Evolutionary conservation across 164 flowering plant species (phyloP).

Genomic region (Berberis vulgaris): DNA sequence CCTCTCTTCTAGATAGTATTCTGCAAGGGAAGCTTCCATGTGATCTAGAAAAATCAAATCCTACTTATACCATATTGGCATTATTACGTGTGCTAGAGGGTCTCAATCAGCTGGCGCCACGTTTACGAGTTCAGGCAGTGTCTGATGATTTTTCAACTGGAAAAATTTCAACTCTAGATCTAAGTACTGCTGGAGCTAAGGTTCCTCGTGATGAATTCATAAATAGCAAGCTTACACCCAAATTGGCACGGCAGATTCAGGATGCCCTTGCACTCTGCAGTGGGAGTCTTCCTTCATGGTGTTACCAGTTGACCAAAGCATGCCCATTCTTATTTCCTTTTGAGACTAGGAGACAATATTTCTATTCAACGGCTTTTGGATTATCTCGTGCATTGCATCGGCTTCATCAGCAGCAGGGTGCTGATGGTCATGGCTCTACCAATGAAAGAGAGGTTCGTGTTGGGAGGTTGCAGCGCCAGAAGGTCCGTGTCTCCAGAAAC

Average conservation of each 20-base stretch:
- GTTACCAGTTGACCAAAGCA: slow-evolving; percentile 92
- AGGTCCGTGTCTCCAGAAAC: slow-evolving; percentile 90
- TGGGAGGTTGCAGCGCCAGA: slow-evolving; percentile 88
- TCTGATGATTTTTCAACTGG: slow-evolving; percentile 71
- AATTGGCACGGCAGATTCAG: slow-evolving; percentile 88
- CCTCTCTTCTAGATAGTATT: slow-evolving; percentile 85
- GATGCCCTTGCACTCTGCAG: slow-evolving; percentile 95
- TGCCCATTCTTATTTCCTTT: slow-evolving; percentile 97
- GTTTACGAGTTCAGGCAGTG: slow-evolving; percentile 53
- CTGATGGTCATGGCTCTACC: slow-evolving; percentile 63
- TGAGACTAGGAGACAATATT: slow-evolving; percentile 87
- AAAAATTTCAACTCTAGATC: slow-evolving; percentile 37
- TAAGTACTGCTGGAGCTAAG: slow-evolving; percentile 39
- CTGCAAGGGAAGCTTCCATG: slow-evolving; percentile 90
- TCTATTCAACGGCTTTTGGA: slow-evolving; percentile 98
- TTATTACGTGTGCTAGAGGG: slow-evolving; percentile 81
- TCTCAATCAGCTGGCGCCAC: slow-evolving; percentile 82
- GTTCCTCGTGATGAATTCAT: slow-evolving; percentile 69
- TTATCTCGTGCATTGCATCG: slow-evolving; percentile 86
- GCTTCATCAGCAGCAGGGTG: slow-evolving; percentile 94
- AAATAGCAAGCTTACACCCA: slow-evolving; percentile 88
- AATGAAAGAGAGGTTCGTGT: slow-evolving; percentile 88
- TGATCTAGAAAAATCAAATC: slow-evolving; percentile 78
- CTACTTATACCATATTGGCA: slow-evolving; percentile 77
- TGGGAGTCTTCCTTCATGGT: slow-evolving; percentile 99